Evolutionary conservation across 2,329 filamentous ascomycete species (phyloP).

Genomic region (Incumbomyces lentus): DNA sequence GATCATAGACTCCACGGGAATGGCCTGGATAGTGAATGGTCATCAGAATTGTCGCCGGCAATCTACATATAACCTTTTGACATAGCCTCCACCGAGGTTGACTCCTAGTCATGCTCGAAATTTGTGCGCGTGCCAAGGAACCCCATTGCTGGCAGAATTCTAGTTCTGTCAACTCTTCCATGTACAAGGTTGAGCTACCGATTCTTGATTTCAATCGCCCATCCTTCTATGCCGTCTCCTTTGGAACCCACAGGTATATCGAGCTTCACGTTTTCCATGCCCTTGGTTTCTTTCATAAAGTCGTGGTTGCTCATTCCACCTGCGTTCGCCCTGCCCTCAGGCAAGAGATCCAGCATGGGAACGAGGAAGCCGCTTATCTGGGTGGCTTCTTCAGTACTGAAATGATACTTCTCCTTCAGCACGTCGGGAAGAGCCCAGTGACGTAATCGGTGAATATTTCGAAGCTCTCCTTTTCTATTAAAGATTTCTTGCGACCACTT

Average conservation of each 20-base stretch:
- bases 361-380: conserved; percentile 71
- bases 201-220: conserved; percentile 80
- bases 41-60: background rate
- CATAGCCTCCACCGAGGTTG: background rate
- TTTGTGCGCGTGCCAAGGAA: background rate
- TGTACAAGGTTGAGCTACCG: conserved; percentile 37
- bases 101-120: conserved; percentile 6
- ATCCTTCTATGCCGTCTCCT: conserved; percentile 89
- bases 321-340: conserved; percentile 83
- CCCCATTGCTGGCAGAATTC: background rate
- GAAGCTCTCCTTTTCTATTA: conserved; percentile 90
- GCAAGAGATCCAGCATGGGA: conserved; percentile 83
- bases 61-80: conserved; percentile 1
- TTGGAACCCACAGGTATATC: conserved; percentile 67
- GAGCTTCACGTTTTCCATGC: conserved; percentile 73
- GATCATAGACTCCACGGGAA: too few species aligned
- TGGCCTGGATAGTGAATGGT: background rate
- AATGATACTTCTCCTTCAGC: conserved; percentile 92
- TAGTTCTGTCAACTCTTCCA: background rate
- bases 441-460: conserved; percentile 90
- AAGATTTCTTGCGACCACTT: conserved; percentile 99
- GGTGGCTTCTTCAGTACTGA: conserved; percentile 69
- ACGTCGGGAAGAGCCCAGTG: conserved; percentile 95
- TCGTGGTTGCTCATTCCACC: conserved; percentile 83
- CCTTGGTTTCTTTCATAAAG: conserved; percentile 75